Conservation (phyloP, 2,329 filamentous ascomycete genomes). For the Cyclaneusma minus region DNA sequence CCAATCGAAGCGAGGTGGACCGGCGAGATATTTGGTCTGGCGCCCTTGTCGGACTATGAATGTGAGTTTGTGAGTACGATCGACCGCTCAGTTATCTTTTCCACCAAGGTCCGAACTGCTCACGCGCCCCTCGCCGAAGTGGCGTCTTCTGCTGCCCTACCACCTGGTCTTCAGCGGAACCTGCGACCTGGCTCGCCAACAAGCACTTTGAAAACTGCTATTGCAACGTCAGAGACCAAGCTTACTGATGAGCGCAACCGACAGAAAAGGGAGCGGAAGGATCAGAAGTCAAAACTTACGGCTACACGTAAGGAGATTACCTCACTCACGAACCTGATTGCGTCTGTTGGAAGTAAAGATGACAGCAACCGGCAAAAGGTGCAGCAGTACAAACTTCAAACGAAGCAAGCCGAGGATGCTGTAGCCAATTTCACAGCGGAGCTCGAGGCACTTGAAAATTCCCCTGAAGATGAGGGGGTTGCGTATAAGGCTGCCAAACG, state of each 20-base stretch:
- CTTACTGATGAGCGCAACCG: constrained; percentile 53
- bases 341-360: constrained; percentile 56
- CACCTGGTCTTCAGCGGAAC: constrained; percentile 35
- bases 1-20: constrained; percentile 41
- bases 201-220: constrained; percentile 63
- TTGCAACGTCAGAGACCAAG: constrained; percentile 55
- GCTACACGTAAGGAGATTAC: constrained; percentile 60
- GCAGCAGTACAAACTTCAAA: constrained; percentile 59
- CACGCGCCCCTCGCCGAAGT: constrained; percentile 12
- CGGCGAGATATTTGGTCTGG: constrained; percentile 53
- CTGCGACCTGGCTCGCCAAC: constrained; percentile 62
- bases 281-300: constrained; percentile 56
- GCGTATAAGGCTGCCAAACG: constrained; percentile 37
- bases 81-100: constrained; percentile 52
- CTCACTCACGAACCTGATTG: constrained; percentile 46
- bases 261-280: constrained; percentile 56
- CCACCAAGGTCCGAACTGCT: constrained; percentile 42
- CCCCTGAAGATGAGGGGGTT: constrained; percentile 47
- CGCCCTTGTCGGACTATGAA: constrained; percentile 61
- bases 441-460: constrained; percentile 46
- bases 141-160: constrained; percentile 11
- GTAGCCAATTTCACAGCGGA: constrained; percentile 37
- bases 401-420: constrained; percentile 47
- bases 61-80: constrained; percentile 61
- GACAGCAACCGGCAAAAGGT: constrained; percentile 64